Evolutionary conservation across 2,329 filamentous ascomycete genomes (phyloP), one percentile per base, ranked within the genome.

Genomic region (Orbilia oligospora): DNA sequence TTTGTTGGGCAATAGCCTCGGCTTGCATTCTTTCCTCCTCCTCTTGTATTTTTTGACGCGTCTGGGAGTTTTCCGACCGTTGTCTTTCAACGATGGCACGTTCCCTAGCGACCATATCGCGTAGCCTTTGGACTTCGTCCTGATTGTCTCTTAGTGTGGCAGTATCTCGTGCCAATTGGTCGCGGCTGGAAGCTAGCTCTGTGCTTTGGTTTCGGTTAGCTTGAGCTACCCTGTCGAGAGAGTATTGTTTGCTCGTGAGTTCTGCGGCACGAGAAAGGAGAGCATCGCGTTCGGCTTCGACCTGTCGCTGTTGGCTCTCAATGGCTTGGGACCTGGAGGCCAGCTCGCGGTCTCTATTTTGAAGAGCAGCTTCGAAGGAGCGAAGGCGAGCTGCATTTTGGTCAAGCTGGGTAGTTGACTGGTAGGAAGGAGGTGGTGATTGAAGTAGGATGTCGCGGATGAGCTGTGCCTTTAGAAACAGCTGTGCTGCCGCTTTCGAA

Each of bases 361-460:
- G 68, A 16, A 78, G 22, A 10, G 75, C 71, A 20, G 20, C 56
- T 41, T 78, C 75, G 9, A 78, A 46, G 4, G 55, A 27, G 3
- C 75, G 75, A 30, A 78, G 36, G 9, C 75, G 75, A 55, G 61
- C 61, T 41, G 61, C 68, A 51, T 66, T 56, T 48, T 72, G 68
- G 27, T 71, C 68, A 4, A 64, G 22, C 41, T 69, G 71, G 5
- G 69, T 67, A 4, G 68, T 36, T 12, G 75, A 78, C 38, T 78
- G 75, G 27, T 78, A 78, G 3, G 75, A 69, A 12, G 75, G 75
- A 16, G 75, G 75, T 10, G 68, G 64, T 4, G 75, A 65, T 41
- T 72, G 68, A 14, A 78, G 33, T 12, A 78, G 41, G 5, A 78
- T 58, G 44, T 78, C 75, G 46, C 75, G 75, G 24, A 78, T 72